Evolutionary conservation across 2,329 filamentous ascomycete species (phyloP), one percentile per base, ranked within the genome.

Genomic region (Acrocalymma vagum): DNA sequence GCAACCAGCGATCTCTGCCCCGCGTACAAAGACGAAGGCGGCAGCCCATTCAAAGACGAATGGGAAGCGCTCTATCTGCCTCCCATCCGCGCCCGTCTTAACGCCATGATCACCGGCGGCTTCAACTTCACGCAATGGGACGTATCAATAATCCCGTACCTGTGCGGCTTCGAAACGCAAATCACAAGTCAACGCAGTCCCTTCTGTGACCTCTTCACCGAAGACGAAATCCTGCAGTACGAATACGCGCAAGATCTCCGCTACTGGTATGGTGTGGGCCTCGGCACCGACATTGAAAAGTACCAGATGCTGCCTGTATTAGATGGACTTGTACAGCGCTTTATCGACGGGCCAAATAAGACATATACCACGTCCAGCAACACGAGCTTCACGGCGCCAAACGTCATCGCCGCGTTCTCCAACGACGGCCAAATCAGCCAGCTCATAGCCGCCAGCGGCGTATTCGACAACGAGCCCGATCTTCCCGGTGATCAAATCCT

Each of bases 161-260:
- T 87, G n/a, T 89, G 85, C 53, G 85, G 83, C 4, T 88, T 86
- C 44, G 85, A 89, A 55, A 83, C 79, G 3, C 85, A 88, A 55
- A 86, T 88, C 49, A 82, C 75, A 0, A 84, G 85, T 1, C 70
- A 68, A 2, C 53, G 46, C 11, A 86, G 82, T 4, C 81, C 83
- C 0, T 87, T 81, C 72, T 88, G 85, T 60, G 71, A 72, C 34
- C 72, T 85, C 11, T 84, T 86, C 54, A 83, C 78, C 3, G 72
- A 84, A 22, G 72, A 81, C 3, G 85, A 88, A 62, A 74, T 86
- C 38, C 71, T 78, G 20, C 69, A 79, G 51, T 88, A 87, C 51
- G 83, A 87, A 55, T 88, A 88, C 61, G 74, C 77, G 2, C 83
- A 88, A 50, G 85, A 88, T 55, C 67, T 88, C 25, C 78, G 83